Conservation (phyloP, 305 asterid species). For the Solanum chacoense region DNA sequence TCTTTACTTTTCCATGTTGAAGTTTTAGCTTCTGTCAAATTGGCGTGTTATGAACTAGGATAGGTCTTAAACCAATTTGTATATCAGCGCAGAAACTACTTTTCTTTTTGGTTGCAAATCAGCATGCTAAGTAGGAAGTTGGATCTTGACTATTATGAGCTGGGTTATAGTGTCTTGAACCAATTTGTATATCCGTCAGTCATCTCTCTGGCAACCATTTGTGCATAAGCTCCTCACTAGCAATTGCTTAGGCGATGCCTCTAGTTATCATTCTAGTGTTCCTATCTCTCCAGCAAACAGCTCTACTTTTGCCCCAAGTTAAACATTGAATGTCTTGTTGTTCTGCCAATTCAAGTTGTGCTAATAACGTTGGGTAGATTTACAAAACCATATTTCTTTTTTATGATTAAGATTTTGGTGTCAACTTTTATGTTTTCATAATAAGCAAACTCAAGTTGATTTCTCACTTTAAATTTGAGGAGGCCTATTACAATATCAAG, state of each 20-base stretch:
- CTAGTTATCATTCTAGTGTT: not conserved
- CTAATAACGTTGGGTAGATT: not conserved
- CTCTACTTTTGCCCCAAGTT: not conserved
- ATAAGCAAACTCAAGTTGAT: not conserved
- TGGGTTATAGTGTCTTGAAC: not conserved
- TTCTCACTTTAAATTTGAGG: not conserved
- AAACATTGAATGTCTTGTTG: not conserved
- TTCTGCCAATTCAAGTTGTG: not conserved
- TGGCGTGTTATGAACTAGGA: constrained; percentile 3
- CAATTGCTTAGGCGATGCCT: not conserved
- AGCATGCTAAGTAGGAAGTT: not conserved
- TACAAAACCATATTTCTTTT: not conserved
- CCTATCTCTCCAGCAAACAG: not conserved
- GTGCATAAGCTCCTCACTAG: not conserved
- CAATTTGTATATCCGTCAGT: not conserved
- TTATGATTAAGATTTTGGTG: not conserved
- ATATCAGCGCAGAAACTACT: not conserved
- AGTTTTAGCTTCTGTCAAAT: not conserved
- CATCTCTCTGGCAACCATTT: not conserved
- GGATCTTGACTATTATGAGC: not conserved
- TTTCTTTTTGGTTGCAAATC: not conserved
- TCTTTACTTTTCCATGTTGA: not conserved
- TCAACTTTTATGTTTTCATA: not conserved
- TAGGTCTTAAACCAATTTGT: not conserved
- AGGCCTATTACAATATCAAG: not conserved